Conservation (phyloP, 768 basidiomycete genomes). For the Tephrocybe rancida region DNA sequence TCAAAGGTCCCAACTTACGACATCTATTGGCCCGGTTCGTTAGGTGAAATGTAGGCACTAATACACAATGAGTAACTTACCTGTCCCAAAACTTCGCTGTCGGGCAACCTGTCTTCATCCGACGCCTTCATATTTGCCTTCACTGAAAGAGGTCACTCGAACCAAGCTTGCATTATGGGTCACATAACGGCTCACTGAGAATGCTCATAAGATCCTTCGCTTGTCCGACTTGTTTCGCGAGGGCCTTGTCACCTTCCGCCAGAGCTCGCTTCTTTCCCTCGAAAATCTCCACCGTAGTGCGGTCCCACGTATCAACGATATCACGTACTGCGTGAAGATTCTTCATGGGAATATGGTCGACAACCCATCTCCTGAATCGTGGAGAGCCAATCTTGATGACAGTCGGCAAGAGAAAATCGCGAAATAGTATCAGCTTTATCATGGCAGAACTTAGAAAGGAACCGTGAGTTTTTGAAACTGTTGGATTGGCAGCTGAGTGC, state of each 20-base stretch:
- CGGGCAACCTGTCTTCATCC: conserved; percentile 9
- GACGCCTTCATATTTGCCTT: conserved; percentile 10
- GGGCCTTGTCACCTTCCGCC: conserved; percentile 3
- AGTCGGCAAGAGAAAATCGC: conserved; percentile 6
- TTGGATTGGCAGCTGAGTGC: conserved; percentile 4
- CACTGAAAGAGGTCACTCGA: neutral
- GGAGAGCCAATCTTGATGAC: conserved; percentile 7
- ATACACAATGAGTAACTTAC: neutral
- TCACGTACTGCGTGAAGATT: neutral
- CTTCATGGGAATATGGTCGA: conserved; percentile 7
- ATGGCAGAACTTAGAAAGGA: neutral
- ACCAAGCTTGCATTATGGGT: neutral
- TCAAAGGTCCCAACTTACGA: neutral
- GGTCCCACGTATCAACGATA: conserved; percentile 6
- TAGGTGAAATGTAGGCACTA: neutral
- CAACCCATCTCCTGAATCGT: conserved; percentile 9
- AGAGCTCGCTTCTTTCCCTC: conserved; percentile 8
- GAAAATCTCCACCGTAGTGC: conserved; percentile 8
- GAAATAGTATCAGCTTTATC: neutral
- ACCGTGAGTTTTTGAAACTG: neutral
- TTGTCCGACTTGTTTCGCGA: conserved; percentile 6
- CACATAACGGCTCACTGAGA: neutral
- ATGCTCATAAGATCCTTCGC: conserved; percentile 12
- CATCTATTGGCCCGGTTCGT: neutral
- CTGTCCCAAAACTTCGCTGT: conserved; percentile 10